Percentiles rank a stretch among this genome's conserved stretches.
Conservation (phyloP, 768 basidiomycete species). For the Butyriboletus loyo region DNA sequence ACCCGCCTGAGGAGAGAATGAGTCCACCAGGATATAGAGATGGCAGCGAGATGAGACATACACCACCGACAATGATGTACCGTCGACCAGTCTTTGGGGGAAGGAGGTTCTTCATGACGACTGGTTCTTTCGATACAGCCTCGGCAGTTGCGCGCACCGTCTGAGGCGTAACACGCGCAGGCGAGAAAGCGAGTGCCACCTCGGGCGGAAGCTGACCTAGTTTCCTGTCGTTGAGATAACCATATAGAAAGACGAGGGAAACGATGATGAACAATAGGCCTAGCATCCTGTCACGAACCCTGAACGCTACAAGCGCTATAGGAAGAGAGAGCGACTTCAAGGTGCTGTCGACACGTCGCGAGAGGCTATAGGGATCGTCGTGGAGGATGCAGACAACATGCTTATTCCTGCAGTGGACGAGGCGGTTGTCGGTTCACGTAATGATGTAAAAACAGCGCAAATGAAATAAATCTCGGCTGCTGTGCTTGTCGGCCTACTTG, state of each 20-base stretch:
- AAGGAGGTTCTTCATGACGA: conserved; percentile 43
- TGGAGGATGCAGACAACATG: not conserved
- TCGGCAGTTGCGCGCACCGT: conserved; percentile 40
- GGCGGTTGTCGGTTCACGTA: no score
- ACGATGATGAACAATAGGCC: conserved; percentile 3
- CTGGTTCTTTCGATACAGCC: conserved; percentile 32
- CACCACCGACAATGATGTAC: conserved; percentile 77
- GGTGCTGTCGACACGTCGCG: not conserved
- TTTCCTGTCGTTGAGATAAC: conserved; percentile 51
- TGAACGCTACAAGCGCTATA: not conserved
- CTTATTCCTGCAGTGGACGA: no score
- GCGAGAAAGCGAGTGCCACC: conserved; percentile 45
- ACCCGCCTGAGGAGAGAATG: conserved; percentile 47
- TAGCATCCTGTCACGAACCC: conserved; percentile 20
- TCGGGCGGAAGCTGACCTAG: conserved; percentile 49
- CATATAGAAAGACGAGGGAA: conserved; percentile 34
- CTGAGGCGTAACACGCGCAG: conserved; percentile 46
- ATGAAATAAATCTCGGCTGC: no score
- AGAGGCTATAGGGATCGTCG: not conserved
- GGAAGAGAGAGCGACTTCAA: not conserved
- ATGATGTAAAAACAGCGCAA: no score
- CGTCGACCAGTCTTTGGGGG: conserved; percentile 69
- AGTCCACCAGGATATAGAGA: not conserved
- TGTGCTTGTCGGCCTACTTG: no score
- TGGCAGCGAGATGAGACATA: conserved; percentile 32